A percentile compares a stretch with the other conserved stretches of the same genome.
Conservation (phyloP, 106 monocot genomes). For the Dendrobium chrysotoxum region DNA sequence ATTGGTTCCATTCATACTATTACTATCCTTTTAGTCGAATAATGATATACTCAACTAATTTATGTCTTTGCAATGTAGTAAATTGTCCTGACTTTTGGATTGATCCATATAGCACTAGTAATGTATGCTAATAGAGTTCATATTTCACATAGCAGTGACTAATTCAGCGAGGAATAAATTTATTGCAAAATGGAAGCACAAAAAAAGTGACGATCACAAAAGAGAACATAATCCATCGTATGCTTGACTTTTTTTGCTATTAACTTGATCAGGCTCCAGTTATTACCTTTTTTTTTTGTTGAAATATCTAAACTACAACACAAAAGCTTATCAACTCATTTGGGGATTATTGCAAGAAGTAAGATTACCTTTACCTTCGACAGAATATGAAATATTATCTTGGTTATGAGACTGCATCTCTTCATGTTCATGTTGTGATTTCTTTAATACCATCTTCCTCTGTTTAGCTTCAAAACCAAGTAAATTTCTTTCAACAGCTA, state of each 20-base stretch:
- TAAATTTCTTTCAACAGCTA: neutral
- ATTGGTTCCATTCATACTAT: too few relatives aligned
- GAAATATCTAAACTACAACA: neutral
- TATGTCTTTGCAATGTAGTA: too few relatives aligned
- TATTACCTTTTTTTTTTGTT: neutral
- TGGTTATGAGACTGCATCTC: slow-evolving; percentile 15
- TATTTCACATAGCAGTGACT: too few relatives aligned
- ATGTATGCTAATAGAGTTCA: too few relatives aligned
- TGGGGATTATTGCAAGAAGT: slow-evolving; percentile 4
- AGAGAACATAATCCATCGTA: neutral
- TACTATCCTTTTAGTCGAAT: too few relatives aligned
- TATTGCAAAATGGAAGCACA: neutral
- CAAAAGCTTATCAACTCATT: neutral
- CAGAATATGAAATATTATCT: slow-evolving; percentile 9
- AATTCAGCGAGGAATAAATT: too few relatives aligned
- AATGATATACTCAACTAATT: too few relatives aligned
- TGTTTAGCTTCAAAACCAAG: slow-evolving; percentile 17
- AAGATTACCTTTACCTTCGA: neutral
- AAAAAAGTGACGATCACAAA: neutral
- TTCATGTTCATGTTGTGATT: slow-evolving; percentile 6
- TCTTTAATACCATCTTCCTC: neutral
- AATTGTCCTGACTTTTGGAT: too few relatives aligned
- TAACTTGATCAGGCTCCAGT: neutral
- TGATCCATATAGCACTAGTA: too few relatives aligned
- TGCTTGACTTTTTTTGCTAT: neutral